Evolutionary conservation across 345 rosid species (phyloP).

Genomic region (Populus pruinosa): DNA sequence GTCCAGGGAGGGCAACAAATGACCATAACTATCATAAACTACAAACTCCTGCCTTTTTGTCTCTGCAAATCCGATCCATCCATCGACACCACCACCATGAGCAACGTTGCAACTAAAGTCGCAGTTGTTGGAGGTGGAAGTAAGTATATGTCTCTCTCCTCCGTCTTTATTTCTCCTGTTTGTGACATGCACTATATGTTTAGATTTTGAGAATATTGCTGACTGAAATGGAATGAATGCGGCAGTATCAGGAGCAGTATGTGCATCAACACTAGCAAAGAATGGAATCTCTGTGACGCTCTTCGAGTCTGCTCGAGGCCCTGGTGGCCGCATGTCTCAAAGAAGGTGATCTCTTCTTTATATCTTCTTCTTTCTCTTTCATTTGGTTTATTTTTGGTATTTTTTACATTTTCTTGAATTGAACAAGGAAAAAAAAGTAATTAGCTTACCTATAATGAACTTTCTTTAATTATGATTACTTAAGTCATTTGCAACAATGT

Average conservation of each 20-base stretch:
- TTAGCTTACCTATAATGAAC: not conserved
- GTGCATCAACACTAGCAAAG: constrained; percentile 75
- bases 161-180: not conserved
- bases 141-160: constrained; percentile 22
- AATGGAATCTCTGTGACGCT: constrained; percentile 71
- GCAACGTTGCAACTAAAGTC: constrained; percentile 44
- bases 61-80: not conserved
- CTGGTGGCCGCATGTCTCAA: constrained; percentile 90
- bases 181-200: not conserved
- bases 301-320: constrained; percentile 77
- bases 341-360: constrained; percentile 49
- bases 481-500: not conserved
- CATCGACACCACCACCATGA: constrained; percentile 22
- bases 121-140: constrained; percentile 86
- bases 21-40: not conserved
- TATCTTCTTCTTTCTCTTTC: not conserved
- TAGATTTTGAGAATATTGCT: not conserved
- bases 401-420: not conserved
- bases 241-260: constrained; percentile 75
- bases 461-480: not conserved
- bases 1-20: not conserved
- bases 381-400: not conserved
- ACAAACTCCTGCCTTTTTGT: not conserved
- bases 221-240: not conserved
- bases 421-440: not conserved